Evolutionary conservation across 306 rosid species (phyloP).

Genomic region (Styphnolobium japonicum): DNA sequence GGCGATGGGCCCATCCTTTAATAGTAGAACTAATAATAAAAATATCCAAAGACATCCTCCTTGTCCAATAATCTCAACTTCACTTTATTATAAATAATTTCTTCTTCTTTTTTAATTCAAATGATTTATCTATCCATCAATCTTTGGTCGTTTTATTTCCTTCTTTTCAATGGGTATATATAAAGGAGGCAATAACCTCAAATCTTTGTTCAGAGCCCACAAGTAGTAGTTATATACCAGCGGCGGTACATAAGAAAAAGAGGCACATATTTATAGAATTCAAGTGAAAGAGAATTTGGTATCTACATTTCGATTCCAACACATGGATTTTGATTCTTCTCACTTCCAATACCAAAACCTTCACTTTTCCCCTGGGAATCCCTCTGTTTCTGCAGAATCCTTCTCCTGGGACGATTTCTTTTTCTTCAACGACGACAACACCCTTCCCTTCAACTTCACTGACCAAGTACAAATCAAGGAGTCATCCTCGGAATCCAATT

Average conservation of each 20-base stretch:
- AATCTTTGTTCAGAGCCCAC: not conserved
- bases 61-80: conserved; percentile 26
- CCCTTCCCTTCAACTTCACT: not conserved
- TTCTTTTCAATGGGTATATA: conserved; percentile 16
- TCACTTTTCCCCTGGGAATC: not conserved
- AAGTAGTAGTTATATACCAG: not conserved
- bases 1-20: not conserved
- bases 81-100: not conserved
- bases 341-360: conserved; percentile 14
- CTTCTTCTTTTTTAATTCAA: not conserved
- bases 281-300: not conserved
- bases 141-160: not conserved
- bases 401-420: conserved; percentile 36
- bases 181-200: not conserved
- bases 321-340: conserved; percentile 37
- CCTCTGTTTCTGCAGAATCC: not conserved
- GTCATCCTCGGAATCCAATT: conserved; percentile 29
- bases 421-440: conserved; percentile 19
- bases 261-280: too few relatives aligned
- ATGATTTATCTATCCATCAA: not conserved
- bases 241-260: not conserved
- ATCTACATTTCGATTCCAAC: not conserved
- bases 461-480: conserved; percentile 22
- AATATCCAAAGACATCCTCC: conserved; percentile 30
- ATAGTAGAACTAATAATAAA: not conserved